phyloP scores from a whole-genome alignment of 441 rosid species.

The Hura crepitans region DNA sequence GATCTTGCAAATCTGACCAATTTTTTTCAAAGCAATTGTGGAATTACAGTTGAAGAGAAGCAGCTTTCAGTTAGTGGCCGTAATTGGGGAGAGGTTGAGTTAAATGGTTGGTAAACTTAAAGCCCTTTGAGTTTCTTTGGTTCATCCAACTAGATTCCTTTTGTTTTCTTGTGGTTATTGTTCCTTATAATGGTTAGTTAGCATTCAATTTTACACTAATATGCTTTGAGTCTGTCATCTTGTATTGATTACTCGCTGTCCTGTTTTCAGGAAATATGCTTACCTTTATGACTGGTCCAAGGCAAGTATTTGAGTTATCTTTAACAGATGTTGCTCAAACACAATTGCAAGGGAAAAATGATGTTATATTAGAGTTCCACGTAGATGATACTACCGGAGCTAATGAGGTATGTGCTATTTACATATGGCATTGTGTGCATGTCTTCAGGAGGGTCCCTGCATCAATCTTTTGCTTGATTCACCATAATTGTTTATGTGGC shows the following conservation, averaged over 20 bases:
- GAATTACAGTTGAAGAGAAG: slow-evolving; percentile 75
- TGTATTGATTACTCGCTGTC: slow-evolving; percentile 5
- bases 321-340: slow-evolving; percentile 91
- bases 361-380: slow-evolving; percentile 88
- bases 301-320: slow-evolving; percentile 92
- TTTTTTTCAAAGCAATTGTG: slow-evolving; percentile 68
- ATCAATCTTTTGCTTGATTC: background rate
- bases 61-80: slow-evolving; percentile 92
- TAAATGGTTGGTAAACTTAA: slow-evolving; percentile 51
- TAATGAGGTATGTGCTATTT: slow-evolving; percentile 58
- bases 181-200: background rate
- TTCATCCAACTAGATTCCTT: background rate
- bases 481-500: background rate
- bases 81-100: slow-evolving; percentile 93
- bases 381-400: slow-evolving; percentile 97
- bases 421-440: background rate
- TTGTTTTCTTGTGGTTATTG: background rate
- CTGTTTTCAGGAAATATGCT: slow-evolving; percentile 64
- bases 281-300: slow-evolving; percentile 72
- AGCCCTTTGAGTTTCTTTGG: background rate
- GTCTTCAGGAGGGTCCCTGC: background rate
- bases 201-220: background rate
- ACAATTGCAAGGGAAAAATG: slow-evolving; percentile 88
- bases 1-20: slow-evolving; percentile 66
- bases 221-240: slow-evolving; percentile 3